phyloP scores from a whole-genome alignment of 805 yeast genomes.

The Teunomyces atbi region DNA sequence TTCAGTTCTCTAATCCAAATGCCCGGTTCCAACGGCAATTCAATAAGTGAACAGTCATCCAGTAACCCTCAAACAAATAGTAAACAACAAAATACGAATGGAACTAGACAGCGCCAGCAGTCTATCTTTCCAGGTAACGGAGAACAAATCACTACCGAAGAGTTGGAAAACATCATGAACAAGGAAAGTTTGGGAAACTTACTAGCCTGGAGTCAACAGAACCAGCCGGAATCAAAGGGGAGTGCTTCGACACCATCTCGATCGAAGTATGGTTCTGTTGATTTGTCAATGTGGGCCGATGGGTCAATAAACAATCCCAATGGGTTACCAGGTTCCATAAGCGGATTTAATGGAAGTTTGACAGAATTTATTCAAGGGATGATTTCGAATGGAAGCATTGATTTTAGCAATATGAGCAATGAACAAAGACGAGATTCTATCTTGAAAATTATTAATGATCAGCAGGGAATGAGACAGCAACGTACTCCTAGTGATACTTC shows the following conservation, averaged over 20 bases:
- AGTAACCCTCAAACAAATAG: neutral
- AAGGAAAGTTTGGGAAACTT: constrained; percentile 34
- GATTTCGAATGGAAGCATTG: constrained; percentile 35
- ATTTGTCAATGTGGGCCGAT: constrained; percentile 19
- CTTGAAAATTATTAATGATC: constrained; percentile 36
- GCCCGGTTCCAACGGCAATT: constrained; percentile 34
- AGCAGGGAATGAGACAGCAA: constrained; percentile 16
- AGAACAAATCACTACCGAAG: constrained; percentile 26
- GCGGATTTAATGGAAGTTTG: constrained; percentile 31
- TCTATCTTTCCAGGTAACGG: constrained; percentile 16
- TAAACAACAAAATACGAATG: constrained; percentile 6
- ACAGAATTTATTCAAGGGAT: constrained; percentile 34
- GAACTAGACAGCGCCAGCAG: constrained; percentile 17
- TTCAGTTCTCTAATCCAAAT: constrained; percentile 40
- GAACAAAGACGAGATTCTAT: constrained; percentile 42
- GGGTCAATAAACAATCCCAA: constrained; percentile 11
- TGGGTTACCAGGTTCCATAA: constrained; percentile 25
- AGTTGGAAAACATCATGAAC: constrained; percentile 30
- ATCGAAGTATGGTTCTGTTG: constrained; percentile 28
- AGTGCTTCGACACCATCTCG: constrained; percentile 12
- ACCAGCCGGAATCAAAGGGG: constrained; percentile 5
- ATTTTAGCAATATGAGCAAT: constrained; percentile 36
- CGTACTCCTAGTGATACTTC: constrained; percentile 5
- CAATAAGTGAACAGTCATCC: constrained; percentile 23
- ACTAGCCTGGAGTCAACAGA: constrained; percentile 26